Evolutionary conservation across 2,329 filamentous ascomycete species (phyloP), one percentile per base, ranked within the genome.

Genomic region (Phialophora chinensis): DNA sequence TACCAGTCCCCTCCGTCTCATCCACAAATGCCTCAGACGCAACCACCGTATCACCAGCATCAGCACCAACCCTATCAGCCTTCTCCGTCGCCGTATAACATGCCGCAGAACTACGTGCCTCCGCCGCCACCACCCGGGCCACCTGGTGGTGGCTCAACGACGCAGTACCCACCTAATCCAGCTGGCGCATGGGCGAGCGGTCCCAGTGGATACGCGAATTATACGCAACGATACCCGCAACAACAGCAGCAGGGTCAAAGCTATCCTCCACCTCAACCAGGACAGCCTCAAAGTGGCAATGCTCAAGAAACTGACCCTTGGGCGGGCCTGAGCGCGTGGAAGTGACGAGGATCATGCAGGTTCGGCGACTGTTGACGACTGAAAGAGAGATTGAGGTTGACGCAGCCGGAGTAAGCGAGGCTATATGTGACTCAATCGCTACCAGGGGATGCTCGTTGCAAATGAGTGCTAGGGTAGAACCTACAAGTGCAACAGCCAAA

Each of bases 261-360:
- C 23, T 73, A 74, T 31, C 54, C 58, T 25, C 66, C 59, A n/a
- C 68, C 29, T 54, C 56, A n/a, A 25, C 17, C 31, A 14, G 59
- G 47, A 23, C 67, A 60, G 50, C 49, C 52, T 17, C 66, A 63
- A 42, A 35, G 23, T 20, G 49, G 29, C 8, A 62, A 23, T 12
- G 62, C 31, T 56, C 69, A 56, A 50, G 57, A 74, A 68, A 88
- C 17, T 31, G 72, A 92, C 81, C 89, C 89, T 7, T 92, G 88
- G 88, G 88, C 88, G 17, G 89, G 89, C 4, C 76, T 92, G 71
- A 89, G 85, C 79, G 86, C 85, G 54, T 91, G 89, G 89, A 90
- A 89, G 76, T 90, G 69, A 35, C 12, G 50, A 10, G 25, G 27
- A 35, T 17, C 11, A 12, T 12, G 14, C 53, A 2, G 17, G 14